These are phyloP conservation scores for Ophiocordyceps australis DNA, from an alignment of 2,329 filamentous ascomycete genomes.

Conservation along the genomic window DNA sequence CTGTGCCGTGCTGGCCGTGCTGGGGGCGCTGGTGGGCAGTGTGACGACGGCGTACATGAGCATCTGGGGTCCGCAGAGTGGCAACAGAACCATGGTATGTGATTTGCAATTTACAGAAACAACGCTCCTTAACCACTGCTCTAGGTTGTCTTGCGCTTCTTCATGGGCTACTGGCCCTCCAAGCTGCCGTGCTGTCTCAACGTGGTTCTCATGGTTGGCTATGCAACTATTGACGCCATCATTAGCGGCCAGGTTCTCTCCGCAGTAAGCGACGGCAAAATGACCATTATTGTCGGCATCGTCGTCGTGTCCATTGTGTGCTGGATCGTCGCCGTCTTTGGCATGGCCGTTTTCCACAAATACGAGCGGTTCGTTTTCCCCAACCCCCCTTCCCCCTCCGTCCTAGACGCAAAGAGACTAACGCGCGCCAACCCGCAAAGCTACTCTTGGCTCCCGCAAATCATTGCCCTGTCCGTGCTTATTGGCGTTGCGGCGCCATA, in stretches of 20 bases:
- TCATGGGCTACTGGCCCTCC: constrained; percentile 46
- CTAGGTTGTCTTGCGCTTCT: constrained; percentile 51
- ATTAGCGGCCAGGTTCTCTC: constrained; percentile 64
- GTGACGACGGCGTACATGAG: constrained; percentile 61
- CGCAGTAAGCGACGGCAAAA: constrained; percentile 44
- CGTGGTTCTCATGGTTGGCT: constrained; percentile 52
- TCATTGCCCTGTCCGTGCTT: constrained; percentile 54
- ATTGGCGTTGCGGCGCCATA: constrained; percentile 44
- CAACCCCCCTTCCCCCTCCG: neutral
- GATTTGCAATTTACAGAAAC: neutral
- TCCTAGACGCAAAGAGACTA: neutral
- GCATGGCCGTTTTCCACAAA: constrained; percentile 36
- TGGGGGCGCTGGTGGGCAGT: constrained; percentile 60
- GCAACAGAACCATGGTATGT: constrained; percentile 53
- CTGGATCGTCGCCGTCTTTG: constrained; percentile 50
- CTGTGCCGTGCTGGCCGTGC: constrained; percentile 51
- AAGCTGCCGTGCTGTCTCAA: constrained; percentile 12
- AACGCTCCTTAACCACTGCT: neutral
- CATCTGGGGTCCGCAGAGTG: constrained; percentile 56
- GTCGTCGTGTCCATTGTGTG: constrained; percentile 59
- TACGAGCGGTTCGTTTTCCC: constrained; percentile 38
- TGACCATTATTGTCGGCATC: constrained; percentile 59
- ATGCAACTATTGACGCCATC: constrained; percentile 62
- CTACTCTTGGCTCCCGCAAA: constrained; percentile 42
- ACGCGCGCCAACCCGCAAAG: constrained; percentile 4